Base-by-base conservation (phyloP, 306 rosid species). In the Rosa lucieae region DNA sequence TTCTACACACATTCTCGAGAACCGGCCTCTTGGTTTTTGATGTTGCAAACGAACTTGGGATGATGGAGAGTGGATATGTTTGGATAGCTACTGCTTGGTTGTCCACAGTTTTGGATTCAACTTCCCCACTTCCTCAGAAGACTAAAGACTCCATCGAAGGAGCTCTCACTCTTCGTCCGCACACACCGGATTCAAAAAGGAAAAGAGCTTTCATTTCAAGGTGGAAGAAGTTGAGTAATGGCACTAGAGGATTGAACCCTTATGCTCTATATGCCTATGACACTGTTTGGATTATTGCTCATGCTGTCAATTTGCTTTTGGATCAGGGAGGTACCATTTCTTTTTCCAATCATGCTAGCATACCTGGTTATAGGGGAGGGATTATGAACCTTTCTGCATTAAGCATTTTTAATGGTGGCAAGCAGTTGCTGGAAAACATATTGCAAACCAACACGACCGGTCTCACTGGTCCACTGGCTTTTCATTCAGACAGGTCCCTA, bases 51-150 rank as follows among this genome's bases (percentile, higher is more conserved):
- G 86, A 82, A 48, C 86, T 88, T 42, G 81, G 85, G 29, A 86
- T 88, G 89, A 84, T 82, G 89, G 86, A 75, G 20, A 65, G 66
- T 42, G 91, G 86, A 23, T 88, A 84, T 67, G 88, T 86, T 42
- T 88, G 91, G 91, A 85, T 88, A 55, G 75, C 91, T n/a, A 77
- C 89, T 18, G 39, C 85, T 71, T 86, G 88, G 89, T 76, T 88
- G 18, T 88, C 91, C 21, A 86, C 89, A 48, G 86, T 86, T 58
- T 37, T 88, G 15, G 89, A 88, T 82, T 86, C 91, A 51, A 32
- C 14, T 46, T 73, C 86, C 9, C 86, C 86, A 10, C 85, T 86
- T 68, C 51, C 89, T 29, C 29, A 70, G 9, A 81, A 56, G 39
- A 85, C 53, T 75, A 26, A 81, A 23, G 66, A 66, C 61, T 81